Base-by-base conservation (phyloP, 306 rosid genomes). In the Quercus bicolor region DNA sequence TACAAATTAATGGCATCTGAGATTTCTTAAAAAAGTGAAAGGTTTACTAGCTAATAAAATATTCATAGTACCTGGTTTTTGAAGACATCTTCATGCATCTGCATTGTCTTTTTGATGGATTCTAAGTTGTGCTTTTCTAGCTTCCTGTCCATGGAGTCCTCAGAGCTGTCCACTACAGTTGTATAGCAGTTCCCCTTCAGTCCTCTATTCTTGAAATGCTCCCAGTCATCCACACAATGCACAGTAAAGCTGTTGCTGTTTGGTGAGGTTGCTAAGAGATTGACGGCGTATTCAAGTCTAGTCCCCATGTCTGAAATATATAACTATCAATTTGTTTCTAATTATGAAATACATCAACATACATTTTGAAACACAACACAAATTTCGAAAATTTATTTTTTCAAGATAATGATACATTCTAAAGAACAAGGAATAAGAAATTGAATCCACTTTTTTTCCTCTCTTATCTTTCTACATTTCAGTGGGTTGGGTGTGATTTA, bases 251-350 rank as follows among this genome's bases (percentile, higher is more conserved):
- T 86, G 83, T 78, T 88, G 84, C 83, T 84, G 8, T 85, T 83
- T 77, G 79, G 72, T 69, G 89, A 80, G 73, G 82, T 75, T 79
- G 86, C 86, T 85, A 93, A 77, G 74, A 82, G 78, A 86, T 93
- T 86, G 89, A 86, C 75, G 75, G 89, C 79, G 83, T 79, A 82
- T 75, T 95, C 94, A 85, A 85, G 48, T 82, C 89, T 88, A 84
- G 94, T 92, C 84, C 90, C 99, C 99, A 93, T 95, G 74, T 91
- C 98, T 92, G 97, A 55, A 84, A 74, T 34, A 77, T 57, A 54
- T 72, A 51, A 72, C 53, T 74, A 57, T 70, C 51, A 70, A 64
- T 33, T 56, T 68, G 31, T 51, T 68, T 51, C 70, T 59, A 57
- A 69, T 48, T 18, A 66, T 48, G 53, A 48, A 48, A 48, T 48